Base-by-base conservation (phyloP, 768 basidiomycete genomes). In the Lactarius trivialis region DNA sequence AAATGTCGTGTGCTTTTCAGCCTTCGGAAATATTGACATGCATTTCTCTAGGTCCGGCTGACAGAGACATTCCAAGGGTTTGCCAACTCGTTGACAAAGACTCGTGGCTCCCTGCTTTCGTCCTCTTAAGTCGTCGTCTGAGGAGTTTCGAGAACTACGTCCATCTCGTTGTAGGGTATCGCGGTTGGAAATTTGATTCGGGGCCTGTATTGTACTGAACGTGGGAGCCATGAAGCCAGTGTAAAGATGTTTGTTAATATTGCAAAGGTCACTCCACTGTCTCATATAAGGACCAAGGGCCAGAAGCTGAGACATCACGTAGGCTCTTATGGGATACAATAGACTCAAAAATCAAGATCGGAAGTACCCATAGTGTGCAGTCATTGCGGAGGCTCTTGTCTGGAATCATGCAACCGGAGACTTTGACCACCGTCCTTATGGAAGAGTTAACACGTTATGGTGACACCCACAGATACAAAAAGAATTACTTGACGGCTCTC, bases 1-100 rank as follows among this genome's bases (percentile, higher is more conserved):
- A 61, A 43, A 76, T 11, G 56, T 66, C 9, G 15, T 2, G 50
- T 30, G 6, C 45, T 43, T 37, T 55, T 14, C 17, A 3, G n/a
- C 4, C 9, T 15, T 49, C 15, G 8, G 5, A 7, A 32, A 19
- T n/a, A n/a, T 34, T 50, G 15, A 39, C 53, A 21, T 39, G 21
- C 14, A 24, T 14, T 24, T 60, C 43, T 12, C 1, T 61, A 84
- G 83, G 73, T 84, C 17, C 77, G 76, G 60, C 75, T 85, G 7
- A 79, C 82, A 0, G 75, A 83, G 66, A 81, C 83, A 1, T 85
- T 85, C 76, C 69, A 84, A 26, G 79, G 79, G 30, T 77, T 85
- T 58, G 82, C 83, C 0, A 79, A 82, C 57, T 82, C 83, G 1
- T 69, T 85, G 70, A 74, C 75, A 63, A 85, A 81, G 65, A 79